These are phyloP conservation scores for Gracilariopsis chorda DNA, from an alignment of 23 red algal genomes.

Conservation along the genomic window DNA sequence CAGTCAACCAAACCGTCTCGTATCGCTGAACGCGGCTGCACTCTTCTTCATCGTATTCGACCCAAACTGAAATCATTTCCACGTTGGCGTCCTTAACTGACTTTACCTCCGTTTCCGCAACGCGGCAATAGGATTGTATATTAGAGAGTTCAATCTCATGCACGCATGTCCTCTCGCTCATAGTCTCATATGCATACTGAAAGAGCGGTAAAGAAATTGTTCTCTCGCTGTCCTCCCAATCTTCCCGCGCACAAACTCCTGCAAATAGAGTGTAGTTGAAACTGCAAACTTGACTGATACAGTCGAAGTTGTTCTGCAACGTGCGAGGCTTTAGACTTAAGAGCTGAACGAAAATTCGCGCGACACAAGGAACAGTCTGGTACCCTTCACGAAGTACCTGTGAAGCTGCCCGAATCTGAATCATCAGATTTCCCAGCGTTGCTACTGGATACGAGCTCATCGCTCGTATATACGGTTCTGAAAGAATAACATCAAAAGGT, in stretches of 20 bases:
- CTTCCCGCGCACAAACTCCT: background rate
- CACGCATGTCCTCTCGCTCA: background rate
- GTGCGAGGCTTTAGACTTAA: conserved; percentile 6
- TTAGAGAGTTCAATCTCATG: conserved; percentile 4
- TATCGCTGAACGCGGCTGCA: background rate
- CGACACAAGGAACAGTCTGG: conserved; percentile 1
- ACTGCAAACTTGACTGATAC: conserved; percentile 10
- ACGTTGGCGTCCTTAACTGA: background rate
- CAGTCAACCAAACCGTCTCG: conserved; percentile 9
- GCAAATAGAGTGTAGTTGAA: conserved; percentile 20
- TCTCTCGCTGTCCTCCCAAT: conserved; percentile 13
- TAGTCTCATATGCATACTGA: background rate
- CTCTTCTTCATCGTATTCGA: conserved; percentile 38
- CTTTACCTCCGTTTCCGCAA: background rate
- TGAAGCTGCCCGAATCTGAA: conserved; percentile 19
- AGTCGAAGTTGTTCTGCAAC: conserved; percentile 26
- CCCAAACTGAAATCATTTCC: conserved; percentile 37
- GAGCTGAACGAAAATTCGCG: conserved; percentile 8
- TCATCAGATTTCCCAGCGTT: conserved; percentile 53
- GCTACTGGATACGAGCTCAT: conserved; percentile 41
- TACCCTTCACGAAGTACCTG: background rate
- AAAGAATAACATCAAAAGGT: conserved; percentile 33
- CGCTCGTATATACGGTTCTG: conserved; percentile 43
- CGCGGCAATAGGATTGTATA: background rate
- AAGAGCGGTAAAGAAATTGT: conserved; percentile 43